These are phyloP conservation scores for Solanum rostratum DNA, from an alignment of 257 asterid genomes.

Conservation along the genomic window DNA sequence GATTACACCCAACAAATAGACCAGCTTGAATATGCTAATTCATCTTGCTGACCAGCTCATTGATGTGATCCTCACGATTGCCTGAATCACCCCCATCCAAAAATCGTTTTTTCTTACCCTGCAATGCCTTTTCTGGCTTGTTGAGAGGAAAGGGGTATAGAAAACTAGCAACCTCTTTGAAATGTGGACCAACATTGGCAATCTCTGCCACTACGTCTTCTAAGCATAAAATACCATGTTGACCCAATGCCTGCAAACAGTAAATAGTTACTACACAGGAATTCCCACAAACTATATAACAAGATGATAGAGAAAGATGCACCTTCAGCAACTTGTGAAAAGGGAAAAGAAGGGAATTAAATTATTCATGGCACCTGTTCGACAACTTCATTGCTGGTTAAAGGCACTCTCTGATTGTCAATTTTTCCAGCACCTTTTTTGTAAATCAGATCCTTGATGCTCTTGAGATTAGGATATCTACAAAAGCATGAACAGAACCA, in stretches of 20 bases:
- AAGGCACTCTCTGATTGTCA: slow-evolving; percentile 52
- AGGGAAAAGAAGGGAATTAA: not conserved
- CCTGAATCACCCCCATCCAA: slow-evolving; percentile 93
- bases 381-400: slow-evolving; percentile 71
- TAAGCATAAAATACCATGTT: slow-evolving; percentile 60
- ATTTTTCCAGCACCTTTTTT: slow-evolving; percentile 76
- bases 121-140: slow-evolving; percentile 71
- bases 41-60: slow-evolving; percentile 68
- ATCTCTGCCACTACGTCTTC: slow-evolving; percentile 83
- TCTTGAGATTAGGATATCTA: slow-evolving; percentile 79
- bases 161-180: slow-evolving; percentile 46
- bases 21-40: slow-evolving; percentile 31
- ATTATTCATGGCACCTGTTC: slow-evolving; percentile 47
- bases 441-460: slow-evolving; percentile 82
- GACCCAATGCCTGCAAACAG: slow-evolving; percentile 51
- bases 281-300: not conserved
- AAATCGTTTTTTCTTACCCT: slow-evolving; percentile 62
- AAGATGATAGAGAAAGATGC: not conserved
- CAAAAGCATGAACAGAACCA: not conserved
- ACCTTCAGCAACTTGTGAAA: not conserved
- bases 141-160: slow-evolving; percentile 66
- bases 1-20: not conserved
- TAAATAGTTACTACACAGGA: not conserved
- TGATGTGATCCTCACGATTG: slow-evolving; percentile 54
- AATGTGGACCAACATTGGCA: slow-evolving; percentile 50